Base-by-base conservation (phyloP, 768 basidiomycete species). In the Imleria badia region DNA sequence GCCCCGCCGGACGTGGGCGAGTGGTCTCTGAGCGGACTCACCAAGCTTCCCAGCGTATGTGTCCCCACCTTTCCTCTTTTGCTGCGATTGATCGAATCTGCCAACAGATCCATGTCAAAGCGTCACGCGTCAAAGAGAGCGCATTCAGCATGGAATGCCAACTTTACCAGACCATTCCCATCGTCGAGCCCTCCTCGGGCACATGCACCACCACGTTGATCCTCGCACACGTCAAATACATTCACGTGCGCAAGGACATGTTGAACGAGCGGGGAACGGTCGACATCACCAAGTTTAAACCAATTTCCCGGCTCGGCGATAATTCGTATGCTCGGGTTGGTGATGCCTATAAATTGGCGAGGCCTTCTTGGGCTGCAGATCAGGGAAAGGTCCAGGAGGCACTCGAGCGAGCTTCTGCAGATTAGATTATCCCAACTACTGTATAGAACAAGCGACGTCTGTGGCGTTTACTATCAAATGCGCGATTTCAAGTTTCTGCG, bases 121-220 rank as follows among this genome's bases (percentile, higher is more conserved):
- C 77, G 2, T 50, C 76, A 1, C 65, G 77, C 17, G 75, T 78
- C 38, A 68, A 70, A 45, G 77, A 78, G 50, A 78, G 76, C 53
- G 77, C 76, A 9, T 77, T 78, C 62, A 76, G 71, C 61, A 75
- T 78, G 76, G 77, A 78, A 54, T 78, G 77, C 62, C 66, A 76
- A 50, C 69, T 78, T 19, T 69, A 64, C 55, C 66, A 78, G 43
- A 55, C 63, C 0, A 54, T 68, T 23, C 70, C 74, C 23, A 71
- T 78, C 60, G 47, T 55, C 19, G 62, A 74, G 29, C 72, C 75
- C 9, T 45, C 48, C 11, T 63, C 67, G 4, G 66, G 65, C 3
- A 48, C 30, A 12, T 49, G 54, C 20, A 68, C 63, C 31, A 67
- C 62, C 7, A 73, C 70, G 15, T 61, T 78, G 30, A 56, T 76